A percentile compares a stretch with the other conserved stretches of the same genome.
phyloP scores from a whole-genome alignment of 2,329 filamentous ascomycete genomes.

The Aspergillus awamori region DNA sequence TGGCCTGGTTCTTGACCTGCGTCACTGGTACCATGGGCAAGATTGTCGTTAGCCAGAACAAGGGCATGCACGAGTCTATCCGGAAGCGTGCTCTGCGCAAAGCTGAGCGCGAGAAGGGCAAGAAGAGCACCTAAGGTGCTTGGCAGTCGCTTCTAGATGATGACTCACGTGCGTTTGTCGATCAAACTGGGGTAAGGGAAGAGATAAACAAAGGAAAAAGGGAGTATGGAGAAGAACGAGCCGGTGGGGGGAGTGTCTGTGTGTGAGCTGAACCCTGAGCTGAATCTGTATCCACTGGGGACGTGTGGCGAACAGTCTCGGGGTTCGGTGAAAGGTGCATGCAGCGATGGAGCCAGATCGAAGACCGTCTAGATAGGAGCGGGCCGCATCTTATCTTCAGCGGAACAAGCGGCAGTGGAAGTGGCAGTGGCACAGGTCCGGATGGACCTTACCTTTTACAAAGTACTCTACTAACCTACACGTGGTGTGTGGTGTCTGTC shows the following conservation, averaged over 20 bases:
- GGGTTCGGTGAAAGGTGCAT: neutral
- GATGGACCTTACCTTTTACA: too few species aligned
- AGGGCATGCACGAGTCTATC: slow-evolving; percentile 78
- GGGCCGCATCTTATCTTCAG: neutral
- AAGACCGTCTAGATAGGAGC: neutral
- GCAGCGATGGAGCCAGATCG: neutral
- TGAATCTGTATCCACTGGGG: neutral
- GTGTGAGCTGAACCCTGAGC: neutral
- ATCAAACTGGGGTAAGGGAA: neutral
- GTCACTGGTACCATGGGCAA: slow-evolving; percentile 62
- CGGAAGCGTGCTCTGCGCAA: slow-evolving; percentile 81
- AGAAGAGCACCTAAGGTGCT: slow-evolving; percentile 42
- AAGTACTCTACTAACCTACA: neutral
- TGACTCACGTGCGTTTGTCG: neutral
- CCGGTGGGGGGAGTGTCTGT: neutral
- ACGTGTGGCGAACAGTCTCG: neutral
- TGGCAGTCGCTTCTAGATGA: neutral
- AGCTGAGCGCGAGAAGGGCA: slow-evolving; percentile 74
- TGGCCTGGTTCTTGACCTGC: slow-evolving; percentile 76
- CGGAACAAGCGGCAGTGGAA: too few species aligned
- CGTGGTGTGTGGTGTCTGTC: neutral
- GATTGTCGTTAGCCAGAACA: slow-evolving; percentile 63
- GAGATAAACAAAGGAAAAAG: neutral
- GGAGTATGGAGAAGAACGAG: neutral
- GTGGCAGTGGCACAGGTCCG: too few species aligned